phyloP scores from a whole-genome alignment of 257 asterid species.

The Jaltomata sinuosa region DNA sequence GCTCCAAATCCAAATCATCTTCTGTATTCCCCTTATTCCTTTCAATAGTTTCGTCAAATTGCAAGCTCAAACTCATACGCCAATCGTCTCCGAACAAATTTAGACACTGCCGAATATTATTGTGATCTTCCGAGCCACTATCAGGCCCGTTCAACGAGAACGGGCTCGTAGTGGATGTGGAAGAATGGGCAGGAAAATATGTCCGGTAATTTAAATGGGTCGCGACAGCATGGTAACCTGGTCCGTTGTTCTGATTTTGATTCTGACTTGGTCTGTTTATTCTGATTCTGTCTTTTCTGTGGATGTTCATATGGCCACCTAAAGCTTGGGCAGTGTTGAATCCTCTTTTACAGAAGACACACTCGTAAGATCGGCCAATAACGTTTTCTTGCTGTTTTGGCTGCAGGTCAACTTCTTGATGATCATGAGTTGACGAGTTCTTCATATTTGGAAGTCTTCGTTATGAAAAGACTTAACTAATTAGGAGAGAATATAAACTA shows the following conservation, averaged over 20 bases:
- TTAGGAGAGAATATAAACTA: neutral
- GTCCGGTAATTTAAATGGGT: conserved; percentile 10
- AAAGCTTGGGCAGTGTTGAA: conserved; percentile 84
- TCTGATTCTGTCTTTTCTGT: conserved; percentile 46
- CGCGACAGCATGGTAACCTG: neutral
- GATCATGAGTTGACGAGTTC: conserved; percentile 6
- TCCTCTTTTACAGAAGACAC: conserved; percentile 76
- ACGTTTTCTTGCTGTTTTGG: conserved; percentile 23
- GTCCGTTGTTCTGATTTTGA: neutral
- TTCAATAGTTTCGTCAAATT: conserved; percentile 13
- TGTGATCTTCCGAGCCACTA: neutral
- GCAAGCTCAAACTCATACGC: conserved; percentile 34
- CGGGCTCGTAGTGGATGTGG: neutral
- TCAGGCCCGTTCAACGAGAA: neutral
- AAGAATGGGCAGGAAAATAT: conserved; percentile 8
- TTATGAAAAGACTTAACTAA: conserved; percentile 19
- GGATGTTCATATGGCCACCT: conserved; percentile 90
- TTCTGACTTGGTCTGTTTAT: conserved; percentile 13
- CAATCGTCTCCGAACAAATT: conserved; percentile 21
- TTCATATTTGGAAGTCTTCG: conserved; percentile 13
- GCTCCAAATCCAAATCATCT: conserved; percentile 77
- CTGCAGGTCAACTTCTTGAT: conserved; percentile 6
- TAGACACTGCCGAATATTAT: neutral
- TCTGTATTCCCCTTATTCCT: conserved; percentile 18
- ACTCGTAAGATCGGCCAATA: conserved; percentile 59